phyloP scores from a whole-genome alignment of 495 filamentous ascomycete genomes.

The Xylaria venustula region DNA sequence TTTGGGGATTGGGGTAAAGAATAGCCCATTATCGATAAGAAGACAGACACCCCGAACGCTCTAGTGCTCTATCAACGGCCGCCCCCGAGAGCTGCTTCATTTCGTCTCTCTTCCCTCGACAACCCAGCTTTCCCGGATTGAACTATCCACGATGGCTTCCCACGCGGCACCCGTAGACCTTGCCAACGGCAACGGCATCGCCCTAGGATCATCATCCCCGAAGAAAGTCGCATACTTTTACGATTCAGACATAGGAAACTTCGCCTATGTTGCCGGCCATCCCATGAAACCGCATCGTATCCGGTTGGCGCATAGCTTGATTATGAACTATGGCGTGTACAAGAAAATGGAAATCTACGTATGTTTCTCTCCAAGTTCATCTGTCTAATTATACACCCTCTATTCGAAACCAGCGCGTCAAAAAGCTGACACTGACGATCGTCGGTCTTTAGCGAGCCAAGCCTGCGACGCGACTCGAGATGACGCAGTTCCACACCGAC shows the following conservation, averaged over 20 bases:
- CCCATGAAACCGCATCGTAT: constrained; percentile 99
- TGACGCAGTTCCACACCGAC: constrained; percentile 99
- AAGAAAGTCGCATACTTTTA: constrained; percentile 96
- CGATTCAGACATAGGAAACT: constrained; percentile 93
- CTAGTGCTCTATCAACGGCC: neutral
- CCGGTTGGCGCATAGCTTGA: constrained; percentile 90
- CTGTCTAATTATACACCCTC: neutral
- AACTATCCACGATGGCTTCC: constrained; percentile 25
- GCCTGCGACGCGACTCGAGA: constrained; percentile 91
- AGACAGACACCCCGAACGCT: too few relatives aligned
- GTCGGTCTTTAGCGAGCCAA: constrained; percentile 75
- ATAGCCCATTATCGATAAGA: constrained; percentile 8
- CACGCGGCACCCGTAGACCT: constrained; percentile 53
- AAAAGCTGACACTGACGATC: neutral
- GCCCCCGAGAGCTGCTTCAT: constrained; percentile 4
- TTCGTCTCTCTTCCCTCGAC: constrained; percentile 4
- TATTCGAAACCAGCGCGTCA: neutral
- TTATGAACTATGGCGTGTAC: constrained; percentile 99
- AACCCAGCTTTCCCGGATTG: neutral
- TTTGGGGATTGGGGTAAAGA: too few relatives aligned
- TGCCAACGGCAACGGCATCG: constrained; percentile 44
- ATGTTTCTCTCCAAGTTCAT: constrained; percentile 30
- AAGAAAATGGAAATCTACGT: constrained; percentile 99
- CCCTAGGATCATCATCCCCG: constrained; percentile 41
- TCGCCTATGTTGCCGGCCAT: constrained; percentile 96